Evolutionary conservation across 2,329 filamentous ascomycete species (phyloP).

Genomic region (Pseudogymnoascus sp.): DNA sequence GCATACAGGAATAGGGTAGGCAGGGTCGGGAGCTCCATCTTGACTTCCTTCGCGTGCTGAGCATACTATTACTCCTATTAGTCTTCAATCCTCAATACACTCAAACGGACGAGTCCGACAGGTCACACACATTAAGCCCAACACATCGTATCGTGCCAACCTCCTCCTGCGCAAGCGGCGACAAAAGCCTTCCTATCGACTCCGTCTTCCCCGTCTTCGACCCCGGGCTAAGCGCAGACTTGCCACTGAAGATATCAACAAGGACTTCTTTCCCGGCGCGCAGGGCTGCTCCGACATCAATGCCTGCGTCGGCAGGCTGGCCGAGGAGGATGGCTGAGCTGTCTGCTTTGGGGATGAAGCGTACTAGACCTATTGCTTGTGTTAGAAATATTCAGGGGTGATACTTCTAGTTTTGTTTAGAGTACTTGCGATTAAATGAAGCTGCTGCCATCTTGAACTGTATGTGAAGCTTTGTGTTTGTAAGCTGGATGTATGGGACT

Average conservation of each 20-base stretch:
- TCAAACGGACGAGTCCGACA: no score
- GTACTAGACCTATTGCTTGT: conserved; percentile 44
- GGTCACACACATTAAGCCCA: conserved; percentile 45
- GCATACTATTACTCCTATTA: conserved; percentile 30
- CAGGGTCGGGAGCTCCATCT: conserved; percentile 35
- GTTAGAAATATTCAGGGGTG: neutral
- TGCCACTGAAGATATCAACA: conserved; percentile 50
- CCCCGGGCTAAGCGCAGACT: conserved; percentile 50
- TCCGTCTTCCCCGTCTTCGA: conserved; percentile 41
- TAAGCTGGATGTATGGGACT: neutral
- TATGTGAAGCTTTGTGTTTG: neutral
- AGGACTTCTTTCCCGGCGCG: conserved; percentile 49
- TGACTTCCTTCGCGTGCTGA: conserved; percentile 39
- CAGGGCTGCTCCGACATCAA: conserved; percentile 52
- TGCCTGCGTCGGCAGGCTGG: conserved; percentile 43
- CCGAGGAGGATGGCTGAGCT: conserved; percentile 47
- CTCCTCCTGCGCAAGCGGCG: conserved; percentile 37
- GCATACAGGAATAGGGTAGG: conserved; percentile 32
- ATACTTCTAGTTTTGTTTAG: neutral
- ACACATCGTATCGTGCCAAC: conserved; percentile 43
- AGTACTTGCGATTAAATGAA: conserved; percentile 9
- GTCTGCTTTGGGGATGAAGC: conserved; percentile 46
- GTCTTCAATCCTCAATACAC: no score
- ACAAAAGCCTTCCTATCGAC: conserved; percentile 35
- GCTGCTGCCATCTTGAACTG: neutral